A percentile compares a stretch with the other conserved stretches of the same genome.
Evolutionary conservation across 805 yeast species (phyloP).

Genomic region (Candida tallmaniae): DNA sequence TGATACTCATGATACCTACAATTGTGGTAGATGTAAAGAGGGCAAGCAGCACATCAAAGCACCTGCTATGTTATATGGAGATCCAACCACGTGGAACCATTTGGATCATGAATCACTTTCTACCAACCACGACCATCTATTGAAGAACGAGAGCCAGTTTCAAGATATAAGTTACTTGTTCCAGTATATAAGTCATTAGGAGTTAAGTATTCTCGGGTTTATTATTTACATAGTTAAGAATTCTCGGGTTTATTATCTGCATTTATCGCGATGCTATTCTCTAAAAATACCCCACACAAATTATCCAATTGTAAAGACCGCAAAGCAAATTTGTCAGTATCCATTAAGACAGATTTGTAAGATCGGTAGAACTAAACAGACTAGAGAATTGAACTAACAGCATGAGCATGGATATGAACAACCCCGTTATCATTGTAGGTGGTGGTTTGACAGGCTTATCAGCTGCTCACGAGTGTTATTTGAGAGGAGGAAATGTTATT

Average conservation of each 20-base stretch:
- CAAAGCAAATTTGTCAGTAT: too few relatives aligned
- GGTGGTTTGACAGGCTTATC: constrained; percentile 64
- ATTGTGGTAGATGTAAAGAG: constrained; percentile 70
- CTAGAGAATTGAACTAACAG: too few relatives aligned
- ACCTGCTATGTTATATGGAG: constrained; percentile 92
- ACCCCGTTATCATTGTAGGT: constrained; percentile 52
- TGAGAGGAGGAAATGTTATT: constrained; percentile 50
- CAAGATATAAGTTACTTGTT: constrained; percentile 80
- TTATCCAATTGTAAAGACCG: too few relatives aligned
- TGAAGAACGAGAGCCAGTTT: constrained; percentile 66
- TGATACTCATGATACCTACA: constrained; percentile 90
- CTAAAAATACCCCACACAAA: too few relatives aligned
- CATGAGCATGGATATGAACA: neutral
- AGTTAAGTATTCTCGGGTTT: too few relatives aligned
- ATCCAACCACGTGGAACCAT: constrained; percentile 97
- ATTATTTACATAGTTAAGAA: too few relatives aligned
- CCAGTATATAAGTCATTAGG: constrained; percentile 68
- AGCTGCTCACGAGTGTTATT: constrained; percentile 54
- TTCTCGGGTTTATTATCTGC: too few relatives aligned
- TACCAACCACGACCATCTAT: constrained; percentile 68
- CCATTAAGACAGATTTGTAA: too few relatives aligned
- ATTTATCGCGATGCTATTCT: too few relatives aligned
- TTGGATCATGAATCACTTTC: constrained; percentile 57
- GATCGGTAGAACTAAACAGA: too few relatives aligned
- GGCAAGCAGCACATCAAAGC: constrained; percentile 59